Conservation (phyloP, 202 grass and related monocot species). For the Saccharum hybrid region DNA sequence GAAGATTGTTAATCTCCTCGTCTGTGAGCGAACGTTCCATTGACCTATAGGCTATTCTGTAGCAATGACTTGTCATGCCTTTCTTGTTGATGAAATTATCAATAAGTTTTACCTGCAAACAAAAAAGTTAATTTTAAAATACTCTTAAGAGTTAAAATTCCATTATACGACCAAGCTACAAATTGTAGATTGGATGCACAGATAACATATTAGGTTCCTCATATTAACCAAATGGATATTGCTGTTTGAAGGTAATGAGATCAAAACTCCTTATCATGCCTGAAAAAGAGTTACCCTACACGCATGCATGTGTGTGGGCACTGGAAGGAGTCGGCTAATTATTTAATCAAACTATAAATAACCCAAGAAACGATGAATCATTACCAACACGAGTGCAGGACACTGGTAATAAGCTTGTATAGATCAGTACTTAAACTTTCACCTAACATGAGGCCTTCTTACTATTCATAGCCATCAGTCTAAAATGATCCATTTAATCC, state of each 20-base stretch:
- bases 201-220: not conserved
- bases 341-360: slow-evolving; percentile 2
- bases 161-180: slow-evolving; percentile 21
- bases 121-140: not conserved
- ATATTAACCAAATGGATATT: not conserved
- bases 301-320: not conserved
- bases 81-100: slow-evolving; percentile 99
- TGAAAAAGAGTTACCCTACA: not conserved
- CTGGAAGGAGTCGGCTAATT: not conserved
- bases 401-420: not conserved
- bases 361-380: not conserved
- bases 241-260: slow-evolving; percentile 12
- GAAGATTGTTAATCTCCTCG: slow-evolving; percentile 85
- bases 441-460: slow-evolving; percentile 25
- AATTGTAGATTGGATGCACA: slow-evolving; percentile 4
- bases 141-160: slow-evolving; percentile 7
- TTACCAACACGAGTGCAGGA: not conserved
- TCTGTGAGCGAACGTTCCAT: slow-evolving; percentile 92
- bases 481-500: slow-evolving; percentile 31
- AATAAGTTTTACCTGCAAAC: slow-evolving; percentile 81
- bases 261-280: not conserved
- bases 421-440: slow-evolving; percentile 15
- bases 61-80: slow-evolving; percentile 97
- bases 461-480: not conserved
- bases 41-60: slow-evolving; percentile 88